A percentile compares a stretch with the other conserved stretches of the same genome.
phyloP scores from a whole-genome alignment of 768 basidiomycete species.

The Suillus decipiens region DNA sequence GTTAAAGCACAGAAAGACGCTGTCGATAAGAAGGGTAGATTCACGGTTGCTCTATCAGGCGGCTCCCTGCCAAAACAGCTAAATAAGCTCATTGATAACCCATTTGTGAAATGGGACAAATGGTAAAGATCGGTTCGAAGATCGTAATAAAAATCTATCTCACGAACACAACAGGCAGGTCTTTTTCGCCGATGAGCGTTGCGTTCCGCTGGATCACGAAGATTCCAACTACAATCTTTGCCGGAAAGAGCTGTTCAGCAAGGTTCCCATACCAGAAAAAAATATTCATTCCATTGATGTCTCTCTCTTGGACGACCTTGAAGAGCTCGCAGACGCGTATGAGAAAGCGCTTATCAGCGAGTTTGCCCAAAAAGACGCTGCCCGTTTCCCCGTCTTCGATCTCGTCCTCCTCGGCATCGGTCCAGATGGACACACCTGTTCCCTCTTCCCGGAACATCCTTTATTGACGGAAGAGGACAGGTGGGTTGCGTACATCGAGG shows the following conservation, averaged over 20 bases:
- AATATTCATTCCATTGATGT: slow-evolving; percentile 88
- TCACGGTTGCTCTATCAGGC: slow-evolving; percentile 92
- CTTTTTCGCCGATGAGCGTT: slow-evolving; percentile 96
- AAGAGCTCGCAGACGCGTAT: slow-evolving; percentile 80
- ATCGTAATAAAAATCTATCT: not conserved
- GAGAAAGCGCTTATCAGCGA: slow-evolving; percentile 83
- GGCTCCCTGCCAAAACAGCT: slow-evolving; percentile 89
- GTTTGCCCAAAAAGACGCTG: slow-evolving; percentile 91
- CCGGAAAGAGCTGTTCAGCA: slow-evolving; percentile 70
- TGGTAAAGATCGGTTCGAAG: slow-evolving; percentile 58
- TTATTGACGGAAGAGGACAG: slow-evolving; percentile 84
- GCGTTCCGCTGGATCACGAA: slow-evolving; percentile 87
- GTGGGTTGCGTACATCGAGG: slow-evolving; percentile 93
- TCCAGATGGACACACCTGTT: slow-evolving; percentile 97
- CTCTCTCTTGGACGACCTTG: slow-evolving; percentile 64
- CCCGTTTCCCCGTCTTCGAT: slow-evolving; percentile 97
- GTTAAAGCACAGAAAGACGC: slow-evolving; percentile 87
- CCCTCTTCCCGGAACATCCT: slow-evolving; percentile 92
- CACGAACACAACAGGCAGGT: slow-evolving; percentile 71
- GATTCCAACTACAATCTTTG: slow-evolving; percentile 92
- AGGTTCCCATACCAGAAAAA: slow-evolving; percentile 72
- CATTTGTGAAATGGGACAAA: slow-evolving; percentile 86
- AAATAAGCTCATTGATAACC: slow-evolving; percentile 61
- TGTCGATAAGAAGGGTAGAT: slow-evolving; percentile 84
- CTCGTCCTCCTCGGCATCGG: slow-evolving; percentile 97